Evolutionary conservation across 2,329 filamentous ascomycete species (phyloP).

Genomic region (Apiospora koreana): DNA sequence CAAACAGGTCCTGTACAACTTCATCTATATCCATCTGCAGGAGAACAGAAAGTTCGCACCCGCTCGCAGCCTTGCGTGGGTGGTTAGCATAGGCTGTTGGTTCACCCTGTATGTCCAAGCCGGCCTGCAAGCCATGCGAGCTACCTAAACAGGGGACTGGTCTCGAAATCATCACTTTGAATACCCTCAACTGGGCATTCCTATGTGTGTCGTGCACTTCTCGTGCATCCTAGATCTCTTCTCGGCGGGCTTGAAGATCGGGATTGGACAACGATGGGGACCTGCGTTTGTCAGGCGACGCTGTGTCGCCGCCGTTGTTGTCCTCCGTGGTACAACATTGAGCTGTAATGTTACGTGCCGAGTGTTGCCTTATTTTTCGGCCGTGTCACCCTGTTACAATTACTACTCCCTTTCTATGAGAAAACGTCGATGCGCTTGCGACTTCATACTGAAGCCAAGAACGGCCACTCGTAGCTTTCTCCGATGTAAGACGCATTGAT

Average conservation of each 20-base stretch:
- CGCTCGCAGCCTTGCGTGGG: constrained; percentile 42
- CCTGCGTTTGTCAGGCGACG: neutral
- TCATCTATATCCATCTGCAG: constrained; percentile 45
- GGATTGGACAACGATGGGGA: neutral
- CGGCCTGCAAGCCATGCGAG: constrained; percentile 22
- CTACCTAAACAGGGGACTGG: neutral
- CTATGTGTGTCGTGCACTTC: neutral
- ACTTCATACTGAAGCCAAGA: neutral
- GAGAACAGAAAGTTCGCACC: constrained; percentile 38
- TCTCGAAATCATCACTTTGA: neutral
- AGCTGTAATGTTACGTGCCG: neutral
- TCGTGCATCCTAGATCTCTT: neutral
- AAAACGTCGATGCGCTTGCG: no score
- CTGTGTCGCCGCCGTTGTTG: neutral
- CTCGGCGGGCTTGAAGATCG: neutral
- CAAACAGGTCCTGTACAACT: constrained; percentile 36
- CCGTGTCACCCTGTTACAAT: neutral
- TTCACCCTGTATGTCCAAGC: constrained; percentile 44
- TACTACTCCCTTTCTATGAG: neutral
- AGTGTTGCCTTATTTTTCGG: neutral
- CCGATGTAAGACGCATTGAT: neutral
- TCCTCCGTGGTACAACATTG: neutral
- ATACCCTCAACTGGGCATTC: no score
- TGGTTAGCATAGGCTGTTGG: constrained; percentile 33
- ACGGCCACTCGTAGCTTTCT: neutral